Evolutionary conservation across 1,284 basidiomycete species (phyloP), one percentile per base, ranked within the genome.

Genomic region (Schizophyllum amplum): DNA sequence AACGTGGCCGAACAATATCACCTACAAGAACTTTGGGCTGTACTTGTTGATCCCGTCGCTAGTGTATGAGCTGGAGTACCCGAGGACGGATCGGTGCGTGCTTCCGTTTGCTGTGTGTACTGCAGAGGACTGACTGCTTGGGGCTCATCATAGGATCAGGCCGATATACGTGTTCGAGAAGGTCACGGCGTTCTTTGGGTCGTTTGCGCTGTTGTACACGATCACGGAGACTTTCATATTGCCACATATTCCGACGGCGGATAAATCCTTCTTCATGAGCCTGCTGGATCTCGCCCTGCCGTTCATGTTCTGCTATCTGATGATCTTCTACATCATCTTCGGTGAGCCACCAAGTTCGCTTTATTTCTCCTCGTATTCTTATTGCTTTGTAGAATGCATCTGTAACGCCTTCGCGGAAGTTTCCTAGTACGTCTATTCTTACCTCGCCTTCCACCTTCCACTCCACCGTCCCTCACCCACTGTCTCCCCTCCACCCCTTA

Each of bases 61-160:
- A 52, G 94, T 98, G 4, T 99, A 99, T 68, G 92, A 98, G 68
- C 78, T 99, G 53, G 94, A 97, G 69, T 99, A 97, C 69, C 96
- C 96, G 4, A 76, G 95, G 48, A 97, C 94, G 1, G 83, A 90
- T 24, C 75, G 77, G 89, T 91, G 65, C 55, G 81, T 68, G 1
- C 1, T 55, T 20, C 48, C 13, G 7, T 50, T 23, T 33, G 55
- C n/a, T 4, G 17, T n/a, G 6, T 33, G 27, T 6, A 5, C 27
- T 13, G 13, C 6, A 13, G 13, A 5, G 6, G 27, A 33, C 27
- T 33, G 27, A 33, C 27, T 33, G 27, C 27, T 33, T 33, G 13
- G 6, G 6, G 5, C 27, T 33, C 27, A 5, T 5, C 27, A 33
- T 33, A 33, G 27, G 13, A 92, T 98, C 60, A 88, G 95, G 2